phyloP scores from a whole-genome alignment of 2,329 filamentous ascomycete species.

The Aspergillus niger region DNA sequence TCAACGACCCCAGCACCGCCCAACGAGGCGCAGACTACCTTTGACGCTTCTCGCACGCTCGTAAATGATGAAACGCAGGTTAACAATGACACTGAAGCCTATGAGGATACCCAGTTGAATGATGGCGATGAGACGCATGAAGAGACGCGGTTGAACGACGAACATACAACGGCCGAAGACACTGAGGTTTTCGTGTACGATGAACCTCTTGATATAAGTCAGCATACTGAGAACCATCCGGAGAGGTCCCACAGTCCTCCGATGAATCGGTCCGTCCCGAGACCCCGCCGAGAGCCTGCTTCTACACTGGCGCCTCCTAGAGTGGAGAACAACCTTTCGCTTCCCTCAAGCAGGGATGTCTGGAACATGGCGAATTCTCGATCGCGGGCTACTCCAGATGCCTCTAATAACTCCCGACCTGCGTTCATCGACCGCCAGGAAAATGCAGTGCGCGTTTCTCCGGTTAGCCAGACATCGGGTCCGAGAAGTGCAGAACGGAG shows the following conservation, averaged over 20 bases:
- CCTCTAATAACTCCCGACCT: conserved; percentile 7
- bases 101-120: not conserved
- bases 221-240: conserved; percentile 13
- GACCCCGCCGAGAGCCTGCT: not conserved
- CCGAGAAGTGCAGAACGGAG: conserved; percentile 20
- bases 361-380: conserved; percentile 11
- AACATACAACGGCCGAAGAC: conserved; percentile 10
- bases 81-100: not conserved
- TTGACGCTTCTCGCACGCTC: conserved; percentile 15
- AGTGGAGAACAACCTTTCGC: not conserved
- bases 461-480: conserved; percentile 34
- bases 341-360: conserved; percentile 7
- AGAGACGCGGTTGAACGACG: not conserved
- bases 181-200: conserved; percentile 13
- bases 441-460: conserved; percentile 37
- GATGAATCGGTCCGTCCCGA: not conserved
- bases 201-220: conserved; percentile 18
- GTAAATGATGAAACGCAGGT: not conserved
- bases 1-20: not conserved
- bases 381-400: not conserved
- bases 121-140: not conserved
- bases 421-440: conserved; percentile 42
- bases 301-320: not conserved
- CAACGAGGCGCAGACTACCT: conserved; percentile 13
- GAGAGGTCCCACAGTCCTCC: conserved; percentile 23